Base-by-base conservation (phyloP, 192 early-diverging fungal genomes). In the Backusella tuberculispora region DNA sequence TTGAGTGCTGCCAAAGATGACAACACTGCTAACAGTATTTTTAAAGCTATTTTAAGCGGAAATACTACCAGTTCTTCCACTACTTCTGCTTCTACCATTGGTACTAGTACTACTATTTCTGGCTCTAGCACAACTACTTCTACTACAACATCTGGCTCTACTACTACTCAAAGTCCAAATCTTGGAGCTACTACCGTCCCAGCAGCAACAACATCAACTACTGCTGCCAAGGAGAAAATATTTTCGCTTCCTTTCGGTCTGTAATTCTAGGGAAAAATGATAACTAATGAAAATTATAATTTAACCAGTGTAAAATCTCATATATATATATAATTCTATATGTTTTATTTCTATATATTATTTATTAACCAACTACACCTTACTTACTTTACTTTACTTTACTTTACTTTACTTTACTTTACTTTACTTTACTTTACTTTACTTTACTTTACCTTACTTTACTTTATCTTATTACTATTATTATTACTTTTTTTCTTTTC, bases 231-330 rank as follows among this genome's bases (percentile, higher is more conserved):
- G 14, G 64, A n/a, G 9, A 60, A 24, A 60, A 6, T 26, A 9
- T 60, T 60, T 24, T 60, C 53, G 0, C 4, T 60, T 2, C 53
- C 53, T 60, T 60, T 60, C 26, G 9, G 9, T 60, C 53, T 60
- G 21, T 60, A 60, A 26, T 10, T 34, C 21, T 60, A 60, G 53
- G 26, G 26, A 5, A 60, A 60, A 60, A 60, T 10, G 21, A 60
- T 26, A 26, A 4, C 53, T 60, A 26, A 60, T 60, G 53, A 60
- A 60, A 60, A 60, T 5, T 24, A 13, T 24, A 0, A 5, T 56
- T 26, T 60, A 60, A 60, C 21, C 53, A 60, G 19, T 60, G 53
- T 60, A 60, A 60, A 60, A 60, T 26, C 53, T 60, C 53, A 60
- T 60, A 13, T 12, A 9, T 60, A 53, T 19, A 53, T 53, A 48